phyloP scores from a whole-genome alignment of 2,329 filamentous ascomycete genomes.

The Byssothecium circinans region DNA sequence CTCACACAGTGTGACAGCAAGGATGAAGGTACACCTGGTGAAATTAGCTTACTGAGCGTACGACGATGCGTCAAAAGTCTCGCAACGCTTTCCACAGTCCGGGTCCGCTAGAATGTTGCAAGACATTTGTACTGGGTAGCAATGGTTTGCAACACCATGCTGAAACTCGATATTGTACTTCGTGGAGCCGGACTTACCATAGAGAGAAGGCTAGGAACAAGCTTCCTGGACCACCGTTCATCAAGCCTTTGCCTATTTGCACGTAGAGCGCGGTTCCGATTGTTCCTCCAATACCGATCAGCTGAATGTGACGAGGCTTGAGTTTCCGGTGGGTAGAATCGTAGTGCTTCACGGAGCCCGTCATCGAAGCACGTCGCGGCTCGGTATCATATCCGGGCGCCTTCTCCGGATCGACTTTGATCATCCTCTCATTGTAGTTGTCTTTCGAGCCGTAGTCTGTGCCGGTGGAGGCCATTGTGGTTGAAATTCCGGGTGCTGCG shows the following conservation, averaged over 20 bases:
- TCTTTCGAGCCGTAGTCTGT: slow-evolving; percentile 30
- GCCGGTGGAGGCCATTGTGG: slow-evolving; percentile 39
- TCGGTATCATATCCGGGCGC: slow-evolving; percentile 20
- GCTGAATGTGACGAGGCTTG: slow-evolving; percentile 51
- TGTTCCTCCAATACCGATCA: slow-evolving; percentile 51
- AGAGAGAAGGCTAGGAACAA: slow-evolving; percentile 51
- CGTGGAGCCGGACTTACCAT: slow-evolving; percentile 37
- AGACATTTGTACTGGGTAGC: too few relatives aligned
- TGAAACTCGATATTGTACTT: neutral
- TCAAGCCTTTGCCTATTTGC: slow-evolving; percentile 49
- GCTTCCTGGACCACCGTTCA: slow-evolving; percentile 52
- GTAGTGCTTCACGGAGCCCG: slow-evolving; percentile 31
- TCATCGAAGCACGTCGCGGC: slow-evolving; percentile 26
- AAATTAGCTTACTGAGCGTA: slow-evolving; percentile 12
- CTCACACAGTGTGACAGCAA: slow-evolving; percentile 47
- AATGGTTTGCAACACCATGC: neutral
- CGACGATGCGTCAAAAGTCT: too few relatives aligned
- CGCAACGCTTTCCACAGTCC: too few relatives aligned
- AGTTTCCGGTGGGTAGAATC: slow-evolving; percentile 50
- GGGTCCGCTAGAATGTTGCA: too few relatives aligned
- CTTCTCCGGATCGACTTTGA: slow-evolving; percentile 31
- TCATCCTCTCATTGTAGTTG: slow-evolving; percentile 19
- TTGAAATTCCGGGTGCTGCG: slow-evolving; percentile 2
- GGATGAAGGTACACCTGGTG: slow-evolving; percentile 46
- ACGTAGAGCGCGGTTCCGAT: slow-evolving; percentile 54